Conservation (phyloP, 2,329 filamentous ascomycete genomes). For the Tricladium varicosporioides region DNA sequence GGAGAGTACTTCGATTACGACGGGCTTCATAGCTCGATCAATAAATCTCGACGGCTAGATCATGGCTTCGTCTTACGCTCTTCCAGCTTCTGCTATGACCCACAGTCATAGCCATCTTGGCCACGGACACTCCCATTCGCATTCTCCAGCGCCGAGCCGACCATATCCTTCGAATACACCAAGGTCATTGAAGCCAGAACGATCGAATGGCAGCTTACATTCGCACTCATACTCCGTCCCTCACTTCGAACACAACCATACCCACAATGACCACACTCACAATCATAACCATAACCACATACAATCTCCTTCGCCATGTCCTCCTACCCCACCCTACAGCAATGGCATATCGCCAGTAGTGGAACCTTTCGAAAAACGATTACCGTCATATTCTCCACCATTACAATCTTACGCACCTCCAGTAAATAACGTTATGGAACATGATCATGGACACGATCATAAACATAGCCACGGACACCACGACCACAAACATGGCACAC, state of each 20-base stretch:
- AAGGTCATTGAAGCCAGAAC: conserved; percentile 24
- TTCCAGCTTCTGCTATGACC: conserved; percentile 33
- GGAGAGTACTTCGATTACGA: neutral
- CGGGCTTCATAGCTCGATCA: conserved; percentile 6
- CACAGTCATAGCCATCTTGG: conserved; percentile 30
- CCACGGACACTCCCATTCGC: conserved; percentile 39
- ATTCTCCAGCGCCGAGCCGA: conserved; percentile 36
- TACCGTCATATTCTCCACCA: conserved; percentile 13
- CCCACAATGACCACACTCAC: conserved; percentile 14
- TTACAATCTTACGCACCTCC: conserved; percentile 23
- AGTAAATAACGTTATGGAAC: conserved; percentile 15
- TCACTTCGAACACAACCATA: conserved; percentile 17
- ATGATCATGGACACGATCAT: conserved; percentile 22
- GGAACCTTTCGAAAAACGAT: conserved; percentile 19
- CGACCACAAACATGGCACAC: conserved; percentile 21
- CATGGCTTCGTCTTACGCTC: conserved; percentile 36
- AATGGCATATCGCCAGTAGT: conserved; percentile 16
- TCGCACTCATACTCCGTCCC: conserved; percentile 30
- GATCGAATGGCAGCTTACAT: conserved; percentile 30
- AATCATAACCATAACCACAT: conserved; percentile 17
- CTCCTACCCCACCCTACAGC: conserved; percentile 24
- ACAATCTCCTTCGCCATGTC: conserved; percentile 10
- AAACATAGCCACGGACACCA: conserved; percentile 25
- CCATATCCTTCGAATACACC: conserved; percentile 21
- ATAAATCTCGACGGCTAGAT: conserved; percentile 3